Base-by-base conservation (phyloP, 1,284 basidiomycete species). In the Somion occarium region DNA sequence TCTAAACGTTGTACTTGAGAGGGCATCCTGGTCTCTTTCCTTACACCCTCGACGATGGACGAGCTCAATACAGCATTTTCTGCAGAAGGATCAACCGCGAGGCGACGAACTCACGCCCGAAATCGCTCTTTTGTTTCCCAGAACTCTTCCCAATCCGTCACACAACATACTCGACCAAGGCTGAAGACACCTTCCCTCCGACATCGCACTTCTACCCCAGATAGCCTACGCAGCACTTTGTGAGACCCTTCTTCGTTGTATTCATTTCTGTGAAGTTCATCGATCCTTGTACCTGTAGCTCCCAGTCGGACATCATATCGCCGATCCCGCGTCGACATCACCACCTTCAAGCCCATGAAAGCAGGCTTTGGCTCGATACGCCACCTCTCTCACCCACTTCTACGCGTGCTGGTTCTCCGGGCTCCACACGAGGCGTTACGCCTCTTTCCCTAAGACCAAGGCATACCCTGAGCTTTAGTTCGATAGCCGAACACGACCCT, bases 401-500 rank as follows among this genome's bases (percentile, higher is more conserved):
- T 23, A 60, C 64, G 3, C 62, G 62, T 11, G 58, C 63, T n/a
- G 51, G 50, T 1, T 66, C 65, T 1, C 64, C 65, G 0, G 19
- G 59, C 2, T 58, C 60, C n/a, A 39, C 51, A 22, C 46, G 44
- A 20, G 27, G 56, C 13, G 49, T 59, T 1, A 55, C 54, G 38
- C 56, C 57, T 1, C 57, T 54, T 2, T 43, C 54, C 7, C 54
- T 52, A 18, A 53, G 56, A 11, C 50, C 56, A 19, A 58, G 55
- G 42, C 53, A 59, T 19, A 59, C 49, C 20, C 58, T 67, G 11
- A 73, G 66, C 56, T 73, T 75, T 56, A 66, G 52, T 60, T 38
- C 37, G 45, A 53, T 42, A 42, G 44, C 13, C 19, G 53, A 51
- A 57, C 60, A 53, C 34, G 52, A 59, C 51, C 27, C 30, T 13